Evolutionary conservation across 1,139 yeast genomes (phyloP).

Genomic region (Taphrina flavorubra): DNA sequence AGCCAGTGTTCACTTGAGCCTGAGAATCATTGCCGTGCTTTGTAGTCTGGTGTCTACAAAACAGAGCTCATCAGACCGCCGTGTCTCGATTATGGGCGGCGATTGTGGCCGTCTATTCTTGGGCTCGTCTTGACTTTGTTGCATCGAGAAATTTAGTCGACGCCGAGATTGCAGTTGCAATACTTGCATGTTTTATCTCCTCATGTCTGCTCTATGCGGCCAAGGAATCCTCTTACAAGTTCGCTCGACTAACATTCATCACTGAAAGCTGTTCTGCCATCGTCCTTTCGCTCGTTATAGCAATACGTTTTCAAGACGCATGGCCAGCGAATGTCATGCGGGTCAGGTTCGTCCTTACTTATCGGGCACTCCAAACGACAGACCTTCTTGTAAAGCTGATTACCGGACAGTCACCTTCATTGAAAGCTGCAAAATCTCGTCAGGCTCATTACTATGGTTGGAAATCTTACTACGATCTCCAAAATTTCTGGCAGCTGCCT

Average conservation of each 20-base stretch:
- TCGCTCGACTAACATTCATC: not conserved
- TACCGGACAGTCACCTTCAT: not conserved
- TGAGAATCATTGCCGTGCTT: too few species aligned
- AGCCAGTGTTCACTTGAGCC: too few species aligned
- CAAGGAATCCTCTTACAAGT: not conserved
- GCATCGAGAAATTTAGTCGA: not conserved
- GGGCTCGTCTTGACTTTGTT: not conserved
- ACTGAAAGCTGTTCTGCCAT: not conserved
- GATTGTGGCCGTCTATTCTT: not conserved
- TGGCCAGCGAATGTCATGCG: conserved; percentile 18
- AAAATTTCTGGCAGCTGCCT: not conserved
- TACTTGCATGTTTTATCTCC: not conserved
- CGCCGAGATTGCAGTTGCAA: not conserved
- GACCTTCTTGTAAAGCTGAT: not conserved
- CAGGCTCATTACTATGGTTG: not conserved
- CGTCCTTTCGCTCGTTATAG: not conserved
- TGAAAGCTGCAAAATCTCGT: not conserved
- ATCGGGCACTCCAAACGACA: conserved; percentile 4
- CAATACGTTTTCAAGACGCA: not conserved
- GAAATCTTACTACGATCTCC: not conserved
- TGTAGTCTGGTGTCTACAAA: too few species aligned
- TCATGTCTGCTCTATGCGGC: conserved; percentile 10
- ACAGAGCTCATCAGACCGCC: too few species aligned
- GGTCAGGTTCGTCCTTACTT: conserved; percentile 8
- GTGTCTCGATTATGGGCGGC: too few species aligned